Percentiles rank a stretch among this genome's conserved stretches.
phyloP scores from a whole-genome alignment of 2,329 filamentous ascomycete species.

The Fragosphaeria purpurea region DNA sequence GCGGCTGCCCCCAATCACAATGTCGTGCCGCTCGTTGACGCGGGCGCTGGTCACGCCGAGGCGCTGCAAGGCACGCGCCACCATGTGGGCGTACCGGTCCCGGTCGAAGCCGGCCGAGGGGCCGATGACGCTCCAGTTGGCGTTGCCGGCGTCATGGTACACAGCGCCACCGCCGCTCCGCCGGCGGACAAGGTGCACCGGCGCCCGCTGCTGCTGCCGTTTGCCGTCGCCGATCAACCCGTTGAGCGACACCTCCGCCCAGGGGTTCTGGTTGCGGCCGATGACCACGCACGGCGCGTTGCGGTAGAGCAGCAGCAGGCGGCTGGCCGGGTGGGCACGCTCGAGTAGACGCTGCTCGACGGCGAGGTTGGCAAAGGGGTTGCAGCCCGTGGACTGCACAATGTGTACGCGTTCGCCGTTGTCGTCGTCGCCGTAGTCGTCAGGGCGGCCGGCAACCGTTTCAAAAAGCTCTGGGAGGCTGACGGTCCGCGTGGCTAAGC shows the following conservation, averaged over 20 bases:
- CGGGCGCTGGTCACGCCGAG: slow-evolving; percentile 57
- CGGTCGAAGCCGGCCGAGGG: slow-evolving; percentile 69
- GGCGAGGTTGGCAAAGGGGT: slow-evolving; percentile 85
- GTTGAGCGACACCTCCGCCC: slow-evolving; percentile 75
- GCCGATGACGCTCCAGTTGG: slow-evolving; percentile 90
- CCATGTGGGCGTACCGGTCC: slow-evolving; percentile 84
- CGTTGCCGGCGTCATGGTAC: slow-evolving; percentile 85
- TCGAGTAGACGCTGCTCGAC: slow-evolving; percentile 86
- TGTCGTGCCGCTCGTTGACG: slow-evolving; percentile 89
- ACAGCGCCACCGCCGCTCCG: slow-evolving; percentile 86
- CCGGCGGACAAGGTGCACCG: slow-evolving; percentile 61
- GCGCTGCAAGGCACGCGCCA: slow-evolving; percentile 64
- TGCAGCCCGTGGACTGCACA: slow-evolving; percentile 57
- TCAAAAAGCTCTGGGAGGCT: slow-evolving; percentile 4
- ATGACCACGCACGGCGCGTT: slow-evolving; percentile 84
- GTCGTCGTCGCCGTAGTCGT: background rate
- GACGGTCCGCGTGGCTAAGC: background rate
- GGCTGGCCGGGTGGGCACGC: slow-evolving; percentile 59
- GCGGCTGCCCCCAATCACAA: slow-evolving; percentile 54
- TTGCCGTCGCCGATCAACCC: slow-evolving; percentile 33
- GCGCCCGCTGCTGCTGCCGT: slow-evolving; percentile 9
- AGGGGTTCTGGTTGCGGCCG: slow-evolving; percentile 95
- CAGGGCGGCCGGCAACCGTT: background rate
- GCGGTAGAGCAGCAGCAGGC: slow-evolving; percentile 75
- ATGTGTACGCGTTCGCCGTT: slow-evolving; percentile 41